Conservation (phyloP, 2,329 filamentous ascomycete species). For the Kalaharituber pfeilii region DNA sequence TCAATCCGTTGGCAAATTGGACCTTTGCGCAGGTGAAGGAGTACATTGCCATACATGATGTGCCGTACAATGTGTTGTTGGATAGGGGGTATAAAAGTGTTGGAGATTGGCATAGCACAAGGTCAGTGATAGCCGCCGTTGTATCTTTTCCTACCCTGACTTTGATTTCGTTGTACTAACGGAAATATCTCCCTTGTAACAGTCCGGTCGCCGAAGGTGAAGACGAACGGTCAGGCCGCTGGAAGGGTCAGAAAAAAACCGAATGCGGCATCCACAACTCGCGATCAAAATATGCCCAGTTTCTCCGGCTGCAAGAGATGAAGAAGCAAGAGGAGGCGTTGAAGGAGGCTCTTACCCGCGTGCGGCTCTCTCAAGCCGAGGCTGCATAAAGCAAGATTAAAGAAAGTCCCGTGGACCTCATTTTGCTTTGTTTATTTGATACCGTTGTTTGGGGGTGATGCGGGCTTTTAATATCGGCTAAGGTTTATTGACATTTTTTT, state of each 20-base stretch:
- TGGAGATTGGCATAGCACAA: slow-evolving; percentile 95
- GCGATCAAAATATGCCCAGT: slow-evolving; percentile 80
- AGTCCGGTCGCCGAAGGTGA: slow-evolving; percentile 72
- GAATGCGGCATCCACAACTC: slow-evolving; percentile 99
- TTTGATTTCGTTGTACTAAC: no score
- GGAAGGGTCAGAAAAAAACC: slow-evolving; percentile 91
- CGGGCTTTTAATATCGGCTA: no score
- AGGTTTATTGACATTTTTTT: no score
- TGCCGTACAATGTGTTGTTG: slow-evolving; percentile 84
- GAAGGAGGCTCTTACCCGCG: slow-evolving; percentile 28
- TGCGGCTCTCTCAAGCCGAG: slow-evolving; percentile 15
- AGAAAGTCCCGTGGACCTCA: neutral
- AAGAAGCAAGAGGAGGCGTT: slow-evolving; percentile 45
- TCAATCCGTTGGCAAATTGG: slow-evolving; percentile 96
- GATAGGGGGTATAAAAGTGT: slow-evolving; percentile 95
- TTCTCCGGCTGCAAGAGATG: slow-evolving; percentile 53
- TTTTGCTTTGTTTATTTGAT: slow-evolving; percentile 2
- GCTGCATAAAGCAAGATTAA: neutral
- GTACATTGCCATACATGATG: slow-evolving; percentile 70
- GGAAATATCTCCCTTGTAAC: neutral
- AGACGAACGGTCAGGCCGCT: slow-evolving; percentile 87
- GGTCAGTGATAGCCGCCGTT: slow-evolving; percentile 22
- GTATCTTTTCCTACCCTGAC: neutral
- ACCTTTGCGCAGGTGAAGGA: slow-evolving; percentile 72
- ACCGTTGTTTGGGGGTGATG: no score